These are phyloP conservation scores for Pseudogymnoascus sp. DNA, from an alignment of 2,329 filamentous ascomycete species.

Conservation along the genomic window DNA sequence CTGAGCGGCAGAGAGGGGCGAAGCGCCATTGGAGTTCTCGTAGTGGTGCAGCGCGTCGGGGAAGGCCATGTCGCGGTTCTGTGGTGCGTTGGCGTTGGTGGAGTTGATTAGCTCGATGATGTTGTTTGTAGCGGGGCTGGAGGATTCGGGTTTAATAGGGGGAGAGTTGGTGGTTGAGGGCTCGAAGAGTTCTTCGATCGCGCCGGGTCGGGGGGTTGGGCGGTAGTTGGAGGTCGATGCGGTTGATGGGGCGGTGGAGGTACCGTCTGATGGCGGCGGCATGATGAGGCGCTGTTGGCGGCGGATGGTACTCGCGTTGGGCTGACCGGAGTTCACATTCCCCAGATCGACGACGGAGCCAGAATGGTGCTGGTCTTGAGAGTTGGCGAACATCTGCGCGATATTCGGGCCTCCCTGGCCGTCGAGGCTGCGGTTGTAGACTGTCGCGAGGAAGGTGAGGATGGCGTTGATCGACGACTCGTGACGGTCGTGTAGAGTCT, in stretches of 20 bases:
- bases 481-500: conserved; percentile 88
- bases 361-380: conserved; percentile 42
- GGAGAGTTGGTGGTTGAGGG: conserved; percentile 38
- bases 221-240: conserved; percentile 22
- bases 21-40: conserved; percentile 40
- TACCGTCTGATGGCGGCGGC: conserved; percentile 25
- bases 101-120: conserved; percentile 61
- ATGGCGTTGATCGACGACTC: conserved; percentile 99
- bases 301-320: conserved; percentile 21
- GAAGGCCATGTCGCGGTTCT: conserved; percentile 37
- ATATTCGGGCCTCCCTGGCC: conserved; percentile 71
- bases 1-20: conserved; percentile 50
- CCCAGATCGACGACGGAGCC: conserved; percentile 55
- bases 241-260: conserved; percentile 19
- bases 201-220: conserved; percentile 37
- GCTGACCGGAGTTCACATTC: conserved; percentile 37
- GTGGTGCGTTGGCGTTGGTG: conserved; percentile 46
- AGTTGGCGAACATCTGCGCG: conserved; percentile 72
- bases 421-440: conserved; percentile 89
- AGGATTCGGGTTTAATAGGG: conserved; percentile 47
- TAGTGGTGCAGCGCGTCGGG: conserved; percentile 40
- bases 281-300: conserved; percentile 28
- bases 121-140: conserved; percentile 30
- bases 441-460: conserved; percentile 89
- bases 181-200: conserved; percentile 55